These are phyloP conservation scores for Vaccinium corymbosum DNA, from an alignment of 148 eudicot genomes.

Conservation along the genomic window DNA sequence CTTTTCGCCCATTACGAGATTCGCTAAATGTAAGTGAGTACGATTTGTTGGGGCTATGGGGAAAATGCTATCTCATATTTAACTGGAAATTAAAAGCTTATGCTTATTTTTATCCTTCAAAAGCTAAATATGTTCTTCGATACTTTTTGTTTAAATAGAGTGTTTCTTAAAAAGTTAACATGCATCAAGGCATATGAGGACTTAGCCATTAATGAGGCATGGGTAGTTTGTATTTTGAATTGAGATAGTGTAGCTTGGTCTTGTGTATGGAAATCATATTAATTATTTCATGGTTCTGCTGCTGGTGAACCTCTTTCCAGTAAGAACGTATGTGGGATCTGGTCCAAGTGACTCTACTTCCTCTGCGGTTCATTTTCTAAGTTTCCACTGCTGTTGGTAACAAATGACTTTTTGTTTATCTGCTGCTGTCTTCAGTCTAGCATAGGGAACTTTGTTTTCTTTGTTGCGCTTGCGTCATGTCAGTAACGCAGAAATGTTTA, in stretches of 20 bases:
- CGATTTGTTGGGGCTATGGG: background rate
- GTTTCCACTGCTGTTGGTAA: background rate
- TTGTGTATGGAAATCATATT: background rate
- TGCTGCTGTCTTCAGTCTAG: constrained; percentile 10
- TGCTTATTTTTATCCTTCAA: background rate
- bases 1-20: constrained; percentile 79
- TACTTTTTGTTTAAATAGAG: constrained; percentile 1
- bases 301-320: background rate
- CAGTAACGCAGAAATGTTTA: background rate
- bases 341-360: background rate
- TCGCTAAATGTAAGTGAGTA: constrained; percentile 66
- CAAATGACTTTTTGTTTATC: background rate
- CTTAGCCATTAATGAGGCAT: background rate
- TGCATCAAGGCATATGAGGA: background rate
- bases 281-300: background rate
- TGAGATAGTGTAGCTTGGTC: background rate
- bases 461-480: background rate
- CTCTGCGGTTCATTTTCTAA: background rate
- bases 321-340: background rate
- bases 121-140: background rate
- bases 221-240: background rate
- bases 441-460: constrained; percentile 3
- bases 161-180: background rate
- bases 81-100: background rate
- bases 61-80: constrained; percentile 2